Evolutionary conservation across 129 eudicot species (phyloP).

Genomic region (Flaveria robusta): DNA sequence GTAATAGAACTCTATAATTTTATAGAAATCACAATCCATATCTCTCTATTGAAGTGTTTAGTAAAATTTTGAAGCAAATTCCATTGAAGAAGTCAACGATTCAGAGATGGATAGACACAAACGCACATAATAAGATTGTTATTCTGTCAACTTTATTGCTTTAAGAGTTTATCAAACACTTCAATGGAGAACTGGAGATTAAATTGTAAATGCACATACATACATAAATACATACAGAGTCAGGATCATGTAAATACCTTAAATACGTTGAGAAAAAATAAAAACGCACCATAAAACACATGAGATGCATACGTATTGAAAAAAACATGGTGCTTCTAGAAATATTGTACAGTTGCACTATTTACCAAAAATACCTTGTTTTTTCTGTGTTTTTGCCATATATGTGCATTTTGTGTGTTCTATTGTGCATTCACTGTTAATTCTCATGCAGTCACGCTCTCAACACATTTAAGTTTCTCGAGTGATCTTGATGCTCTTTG

Average conservation of each 20-base stretch:
- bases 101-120: background rate
- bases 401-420: background rate
- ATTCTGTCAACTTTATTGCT: background rate
- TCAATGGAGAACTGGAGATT: background rate
- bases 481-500: background rate
- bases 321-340: background rate
- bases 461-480: background rate
- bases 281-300: background rate
- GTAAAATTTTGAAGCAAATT: background rate
- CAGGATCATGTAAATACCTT: background rate
- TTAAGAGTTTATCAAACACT: background rate
- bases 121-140: background rate
- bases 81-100: background rate
- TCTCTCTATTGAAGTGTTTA: background rate
- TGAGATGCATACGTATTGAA: background rate
- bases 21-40: background rate
- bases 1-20: background rate
- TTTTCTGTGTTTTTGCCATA: background rate
- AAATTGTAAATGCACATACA: no score
- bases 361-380: background rate
- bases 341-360: conserved; percentile 12
- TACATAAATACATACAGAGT: background rate
- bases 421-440: background rate
- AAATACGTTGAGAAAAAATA: background rate
- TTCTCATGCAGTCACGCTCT: background rate